phyloP scores from a whole-genome alignment of 768 basidiomycete species.

The Boletus coccyginus region DNA sequence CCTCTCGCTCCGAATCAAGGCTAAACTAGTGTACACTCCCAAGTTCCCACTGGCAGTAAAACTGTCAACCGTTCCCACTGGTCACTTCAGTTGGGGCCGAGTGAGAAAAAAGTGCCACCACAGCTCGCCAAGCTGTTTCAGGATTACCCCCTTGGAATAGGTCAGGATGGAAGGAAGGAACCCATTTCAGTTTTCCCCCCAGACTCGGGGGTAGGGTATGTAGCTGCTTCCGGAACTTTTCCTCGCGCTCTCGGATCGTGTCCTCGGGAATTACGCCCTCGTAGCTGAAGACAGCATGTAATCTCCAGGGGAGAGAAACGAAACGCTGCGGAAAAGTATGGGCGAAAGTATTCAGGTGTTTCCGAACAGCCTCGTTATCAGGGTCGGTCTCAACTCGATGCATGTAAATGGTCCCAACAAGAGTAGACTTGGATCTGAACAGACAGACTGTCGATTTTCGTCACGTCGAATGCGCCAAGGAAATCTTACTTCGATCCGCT shows the following conservation, averaged over 20 bases:
- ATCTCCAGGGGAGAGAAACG: background rate
- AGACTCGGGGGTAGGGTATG: background rate
- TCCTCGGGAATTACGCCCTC: rapidly evolving
- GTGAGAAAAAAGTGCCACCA: constrained; percentile 3
- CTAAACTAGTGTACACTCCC: background rate
- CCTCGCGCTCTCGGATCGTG: background rate
- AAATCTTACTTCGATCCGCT: background rate
- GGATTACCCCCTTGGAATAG: background rate
- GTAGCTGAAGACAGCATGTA: constrained; percentile 12
- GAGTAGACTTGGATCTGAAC: constrained; percentile 8
- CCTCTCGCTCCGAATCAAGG: background rate
- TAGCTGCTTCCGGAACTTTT: background rate
- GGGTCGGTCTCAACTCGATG: constrained; percentile 8
- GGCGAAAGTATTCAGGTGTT: constrained; percentile 9
- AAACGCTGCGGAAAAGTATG: constrained; percentile 2
- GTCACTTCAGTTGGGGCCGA: background rate
- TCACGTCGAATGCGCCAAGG: background rate
- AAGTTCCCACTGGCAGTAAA: background rate
- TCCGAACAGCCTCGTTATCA: background rate
- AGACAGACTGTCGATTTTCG: background rate
- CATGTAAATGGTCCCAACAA: constrained; percentile 15
- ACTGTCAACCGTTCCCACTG: background rate
- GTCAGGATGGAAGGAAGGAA: background rate
- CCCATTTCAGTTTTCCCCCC: background rate
- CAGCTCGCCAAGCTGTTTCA: constrained; percentile 10